Evolutionary conservation across 345 rosid genomes (phyloP), one percentile per base, ranked within the genome.

Genomic region (Xanthoceras sorbifolium): DNA sequence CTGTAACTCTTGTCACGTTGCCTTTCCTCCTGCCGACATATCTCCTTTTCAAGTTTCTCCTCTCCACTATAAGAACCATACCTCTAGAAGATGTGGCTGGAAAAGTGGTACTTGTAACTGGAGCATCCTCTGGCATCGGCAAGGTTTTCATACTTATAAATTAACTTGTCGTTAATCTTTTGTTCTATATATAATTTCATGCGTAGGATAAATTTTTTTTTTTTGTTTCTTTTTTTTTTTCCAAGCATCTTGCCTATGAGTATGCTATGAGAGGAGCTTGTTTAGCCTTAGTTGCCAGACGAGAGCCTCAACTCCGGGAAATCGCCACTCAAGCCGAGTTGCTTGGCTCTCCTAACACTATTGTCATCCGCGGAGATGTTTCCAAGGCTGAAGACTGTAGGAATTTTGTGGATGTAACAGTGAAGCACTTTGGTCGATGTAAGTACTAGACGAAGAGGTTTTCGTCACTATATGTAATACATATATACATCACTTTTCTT

Each of bases 51-150:
- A 87, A 84, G 76, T 72, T 65, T 52, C 75, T 72, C 25, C 31
- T 76, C 64, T 78, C 82, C 71, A 44, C 70, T 32, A 72, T 2
- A 61, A 77, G 76, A 31, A 61, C 77, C 54, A 6, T 87, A 0
- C 83, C 82, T 84, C 67, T 68, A 0, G 88, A 89, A 76, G 79
- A 91, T 75, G 80, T 90, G 1, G 78, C 88, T 25, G 93, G 96
- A 61, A 90, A 91, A 87, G 94, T 90, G 0, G 78, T 89, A 46
- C 82, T 91, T 55, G 84, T 90, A 77, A 84, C 93, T 26, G 91
- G 92, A 38, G 94, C 91, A 64, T 88, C 93, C 68, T 91, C 94
- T 0, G 94, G 92, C 67, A 86, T 91, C 20, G 96, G 93, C 26
- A 85, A 91, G 90, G 95, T 87, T 72, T 42, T 28, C 44, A 40